Evolutionary conservation across 164 flowering plant species (phyloP), one percentile per base, ranked within the genome.

Genomic region (Vitis vinifera): DNA sequence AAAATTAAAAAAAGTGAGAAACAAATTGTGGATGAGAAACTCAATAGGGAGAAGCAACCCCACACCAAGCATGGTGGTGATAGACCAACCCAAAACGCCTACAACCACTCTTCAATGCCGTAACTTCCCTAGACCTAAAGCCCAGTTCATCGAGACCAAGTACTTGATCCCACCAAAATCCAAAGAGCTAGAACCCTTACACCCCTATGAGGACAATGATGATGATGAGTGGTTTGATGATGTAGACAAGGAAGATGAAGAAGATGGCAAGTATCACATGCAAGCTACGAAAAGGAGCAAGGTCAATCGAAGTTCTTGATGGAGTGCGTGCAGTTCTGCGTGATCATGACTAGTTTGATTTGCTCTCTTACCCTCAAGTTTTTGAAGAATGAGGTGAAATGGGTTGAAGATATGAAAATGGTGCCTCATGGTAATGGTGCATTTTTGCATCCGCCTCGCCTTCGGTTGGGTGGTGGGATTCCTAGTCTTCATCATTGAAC

Each of bases 341-440:
- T 63, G 2, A 79, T 82, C 15, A 67, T 71, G 61, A 53, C 72
- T 49, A 62, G 64, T 66, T 27, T 82, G 17, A 44, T 79, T 3
- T 70, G 71, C 44, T 79, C 82, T 50, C 68, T 79, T 2, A 77
- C 78, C 0, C 29, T 78, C 2, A 10, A 19, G 17, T 27, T 67
- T 2, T n/a, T 72, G 9, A 67, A 75, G 31, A 0, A 62, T 2
- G 2, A 57, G 16, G n/a, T 15, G 8, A 44, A 31, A 53, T 78
- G 78, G 77, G 12, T 12, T 80, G 5, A 65, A 68, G 65, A 23
- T 81, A 5, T 85, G 86, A 86, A 77, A 80, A 71, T 85, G 87
- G 89, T 74, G 76, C 9, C 52, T 85, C 9, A 75, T 82, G 78
- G 67, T 80, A 0, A 53, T 83, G 70, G 89, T 82, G 9, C 29